These are phyloP conservation scores for Herpetomonas muscarum DNA, from an alignment of 208 protist species.

Conservation along the genomic window DNA sequence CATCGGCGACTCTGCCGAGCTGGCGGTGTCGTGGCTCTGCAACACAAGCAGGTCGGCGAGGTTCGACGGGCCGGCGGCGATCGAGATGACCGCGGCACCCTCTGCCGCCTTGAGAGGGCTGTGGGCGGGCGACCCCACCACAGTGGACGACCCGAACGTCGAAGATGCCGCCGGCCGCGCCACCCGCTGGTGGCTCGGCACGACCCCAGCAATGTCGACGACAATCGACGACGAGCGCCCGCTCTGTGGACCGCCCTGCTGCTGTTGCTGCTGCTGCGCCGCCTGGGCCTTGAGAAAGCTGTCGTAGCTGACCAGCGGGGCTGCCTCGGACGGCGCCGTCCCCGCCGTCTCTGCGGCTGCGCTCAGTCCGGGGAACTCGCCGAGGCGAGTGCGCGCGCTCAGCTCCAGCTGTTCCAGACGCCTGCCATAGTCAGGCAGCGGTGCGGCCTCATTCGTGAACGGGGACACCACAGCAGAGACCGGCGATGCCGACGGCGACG, in stretches of 20 bases:
- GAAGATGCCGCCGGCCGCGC: too few species aligned
- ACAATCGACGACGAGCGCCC: background rate
- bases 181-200: background rate
- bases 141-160: too few species aligned
- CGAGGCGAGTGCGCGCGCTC: too few species aligned
- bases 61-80: background rate
- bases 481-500: too few species aligned
- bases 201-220: background rate
- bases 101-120: too few species aligned
- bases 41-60: background rate
- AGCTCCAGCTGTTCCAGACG: too few species aligned
- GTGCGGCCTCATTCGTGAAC: too few species aligned
- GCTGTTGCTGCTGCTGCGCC: background rate
- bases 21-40: too few species aligned
- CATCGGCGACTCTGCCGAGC: background rate
- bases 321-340: background rate
- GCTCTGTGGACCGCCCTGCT: background rate
- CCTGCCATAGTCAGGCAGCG: constrained; percentile 27
- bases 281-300: background rate
- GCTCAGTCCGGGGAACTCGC: background rate
- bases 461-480: too few species aligned
- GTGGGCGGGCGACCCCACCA: too few species aligned
- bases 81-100: background rate
- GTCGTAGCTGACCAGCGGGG: background rate
- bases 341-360: background rate